Evolutionary conservation across 2,329 filamentous ascomycete genomes (phyloP), one percentile per base, ranked within the genome.

Genomic region (Scedosporium dehoogii): DNA sequence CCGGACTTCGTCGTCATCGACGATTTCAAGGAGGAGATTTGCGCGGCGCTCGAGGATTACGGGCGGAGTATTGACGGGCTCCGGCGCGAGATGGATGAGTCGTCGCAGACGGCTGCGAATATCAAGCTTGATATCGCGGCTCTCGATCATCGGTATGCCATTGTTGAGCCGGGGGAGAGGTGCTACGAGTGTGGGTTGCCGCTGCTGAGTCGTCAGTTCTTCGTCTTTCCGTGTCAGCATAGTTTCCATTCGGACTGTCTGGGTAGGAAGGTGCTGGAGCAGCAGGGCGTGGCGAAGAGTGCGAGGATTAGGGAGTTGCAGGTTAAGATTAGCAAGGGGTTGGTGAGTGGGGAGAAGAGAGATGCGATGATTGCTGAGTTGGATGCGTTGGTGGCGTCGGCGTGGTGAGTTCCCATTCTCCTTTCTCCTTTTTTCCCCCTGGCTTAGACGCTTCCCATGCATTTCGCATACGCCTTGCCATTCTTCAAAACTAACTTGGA

Each of bases 1-100:
- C 94, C 94, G 0, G 94, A 99, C 73, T 99, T 99, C 71, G 92
- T 97, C 25, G 90, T 97, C 60, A 97, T 99, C 65, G 94, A 99
- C 72, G 94, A 97, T 73, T 99, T 99, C 82, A 97, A 97, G 72
- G 92, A 97, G 66, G 94, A 99, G 73, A 97, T 99, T 44, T 99
- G 94, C 76, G 81, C 85, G 0, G 94, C 96, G 1, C 82, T 99
- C 1, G 94, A 99, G 74, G 90, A 96, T 66, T 99, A 99, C 76
- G 90, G 87, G 57, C 88, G 90, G 44, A 91, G 91, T 67, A 99
- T 99, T 67, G 94, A 97, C 70, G 81, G 80, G 1, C 78, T 99
- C 46, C 92, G 92, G 70, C 86, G 88, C 66, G 93, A 97, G 73
- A 99, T 99, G 94, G 94, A 99, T 73, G 91, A 96, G 71, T 91